Conservation (phyloP, 2,329 filamentous ascomycete genomes). For the Gaeumannomyces sp. region DNA sequence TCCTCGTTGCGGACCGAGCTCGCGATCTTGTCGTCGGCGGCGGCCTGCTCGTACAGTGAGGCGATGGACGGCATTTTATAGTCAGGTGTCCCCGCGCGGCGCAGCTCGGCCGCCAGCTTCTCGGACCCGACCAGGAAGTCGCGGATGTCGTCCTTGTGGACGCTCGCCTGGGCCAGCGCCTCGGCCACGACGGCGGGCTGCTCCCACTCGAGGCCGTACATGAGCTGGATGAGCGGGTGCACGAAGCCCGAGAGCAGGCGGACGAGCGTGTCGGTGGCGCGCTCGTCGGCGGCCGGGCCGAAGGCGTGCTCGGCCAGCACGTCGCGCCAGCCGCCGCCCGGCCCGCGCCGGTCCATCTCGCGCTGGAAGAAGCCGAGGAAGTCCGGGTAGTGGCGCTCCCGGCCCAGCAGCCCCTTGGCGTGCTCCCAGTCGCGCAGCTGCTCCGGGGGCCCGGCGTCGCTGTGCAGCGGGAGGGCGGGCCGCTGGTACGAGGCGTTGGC, state of each 20-base stretch:
- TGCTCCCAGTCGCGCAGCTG: slow-evolving; percentile 50
- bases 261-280: slow-evolving; percentile 61
- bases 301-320: slow-evolving; percentile 66
- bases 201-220: slow-evolving; percentile 75
- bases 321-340: slow-evolving; percentile 43
- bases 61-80: slow-evolving; percentile 37
- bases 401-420: slow-evolving; percentile 56
- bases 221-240: slow-evolving; percentile 79
- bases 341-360: slow-evolving; percentile 58
- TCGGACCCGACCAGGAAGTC: slow-evolving; percentile 50
- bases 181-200: slow-evolving; percentile 79
- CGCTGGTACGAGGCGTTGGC: slow-evolving; percentile 63
- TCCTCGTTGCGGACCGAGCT: slow-evolving; percentile 45
- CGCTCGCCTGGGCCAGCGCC: slow-evolving; percentile 68
- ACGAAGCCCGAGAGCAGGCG: slow-evolving; percentile 65
- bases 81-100: neutral
- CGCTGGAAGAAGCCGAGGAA: slow-evolving; percentile 71
- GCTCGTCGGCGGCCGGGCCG: slow-evolving; percentile 43
- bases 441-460: slow-evolving; percentile 33
- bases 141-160: slow-evolving; percentile 55
- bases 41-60: slow-evolving; percentile 56
- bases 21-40: slow-evolving; percentile 48
- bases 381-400: slow-evolving; percentile 58
- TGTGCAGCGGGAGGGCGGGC: slow-evolving; percentile 38
- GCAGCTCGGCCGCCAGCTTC: slow-evolving; percentile 29